A percentile compares a stretch with the other conserved stretches of the same genome.
Evolutionary conservation across 164 flowering plant genomes (phyloP).

Genomic region (Tetracentron sinense): DNA sequence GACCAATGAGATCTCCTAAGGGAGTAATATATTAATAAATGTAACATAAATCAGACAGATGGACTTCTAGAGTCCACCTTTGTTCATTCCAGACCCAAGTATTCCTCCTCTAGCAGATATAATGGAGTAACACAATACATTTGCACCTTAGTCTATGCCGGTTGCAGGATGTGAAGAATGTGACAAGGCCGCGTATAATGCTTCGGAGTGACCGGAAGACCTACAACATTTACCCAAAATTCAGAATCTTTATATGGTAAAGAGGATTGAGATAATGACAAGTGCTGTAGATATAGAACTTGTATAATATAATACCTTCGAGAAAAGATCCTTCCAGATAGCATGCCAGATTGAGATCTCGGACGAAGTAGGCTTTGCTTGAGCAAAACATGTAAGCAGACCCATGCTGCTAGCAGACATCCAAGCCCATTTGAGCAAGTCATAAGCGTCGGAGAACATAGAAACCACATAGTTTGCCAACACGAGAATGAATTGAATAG

Average conservation of each 20-base stretch:
- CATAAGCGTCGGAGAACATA: slow-evolving; percentile 15
- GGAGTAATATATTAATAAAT: too few species aligned
- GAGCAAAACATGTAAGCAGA: slow-evolving; percentile 5
- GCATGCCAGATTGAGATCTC: slow-evolving; percentile 16
- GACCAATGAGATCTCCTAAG: too few species aligned
- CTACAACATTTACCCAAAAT: slow-evolving; percentile 3
- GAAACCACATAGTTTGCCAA: slow-evolving; percentile 19
- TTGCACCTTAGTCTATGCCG: slow-evolving; percentile 23
- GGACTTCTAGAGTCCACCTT: not conserved
- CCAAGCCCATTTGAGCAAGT: slow-evolving; percentile 12
- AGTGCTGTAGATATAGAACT: too few species aligned
- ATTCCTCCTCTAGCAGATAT: not conserved
- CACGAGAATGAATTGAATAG: slow-evolving; percentile 19
- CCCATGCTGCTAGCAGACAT: not conserved
- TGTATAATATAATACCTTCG: slow-evolving; percentile 7
- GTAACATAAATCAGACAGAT: too few species aligned
- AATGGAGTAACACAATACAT: not conserved
- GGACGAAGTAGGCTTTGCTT: slow-evolving; percentile 5
- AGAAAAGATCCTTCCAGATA: slow-evolving; percentile 21
- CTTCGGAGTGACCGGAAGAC: slow-evolving; percentile 21
- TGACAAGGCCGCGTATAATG: slow-evolving; percentile 17
- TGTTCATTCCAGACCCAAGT: not conserved
- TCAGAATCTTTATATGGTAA: not conserved
- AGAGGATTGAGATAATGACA: not conserved
- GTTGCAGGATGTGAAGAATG: slow-evolving; percentile 18